Percentiles rank a stretch among this genome's conserved stretches.
phyloP scores from a whole-genome alignment of 192 early-diverging fungal species.

The Linnemannia hyalina region DNA sequence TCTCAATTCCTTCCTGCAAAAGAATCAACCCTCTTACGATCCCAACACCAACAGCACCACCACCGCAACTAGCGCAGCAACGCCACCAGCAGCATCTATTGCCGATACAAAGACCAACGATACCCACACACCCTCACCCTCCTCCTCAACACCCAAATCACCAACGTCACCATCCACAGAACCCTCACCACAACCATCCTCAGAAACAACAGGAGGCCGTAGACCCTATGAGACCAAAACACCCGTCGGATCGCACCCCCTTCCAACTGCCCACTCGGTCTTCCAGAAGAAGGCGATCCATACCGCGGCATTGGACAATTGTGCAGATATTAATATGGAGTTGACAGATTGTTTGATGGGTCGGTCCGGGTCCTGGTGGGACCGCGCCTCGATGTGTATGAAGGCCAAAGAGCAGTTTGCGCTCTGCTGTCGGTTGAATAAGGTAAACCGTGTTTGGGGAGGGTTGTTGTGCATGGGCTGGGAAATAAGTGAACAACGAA shows the following conservation, averaged over 20 bases:
- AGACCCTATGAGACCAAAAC: conserved; percentile 2
- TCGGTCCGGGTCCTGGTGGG: conserved; percentile 45
- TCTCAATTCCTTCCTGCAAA: conserved; percentile 48
- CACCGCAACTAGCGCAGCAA: not conserved
- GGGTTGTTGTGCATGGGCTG: not conserved
- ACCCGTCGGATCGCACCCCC: conserved; percentile 14
- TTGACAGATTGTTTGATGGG: conserved; percentile 45
- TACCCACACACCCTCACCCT: not conserved
- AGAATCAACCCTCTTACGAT: conserved; percentile 48
- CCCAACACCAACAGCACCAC: conserved; percentile 13
- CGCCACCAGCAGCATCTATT: not conserved
- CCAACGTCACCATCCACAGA: conserved; percentile 8
- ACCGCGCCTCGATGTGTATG: conserved; percentile 48
- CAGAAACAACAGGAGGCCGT: not conserved
- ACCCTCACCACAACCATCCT: not conserved
- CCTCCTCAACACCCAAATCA: not conserved
- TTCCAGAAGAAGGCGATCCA: conserved; percentile 45
- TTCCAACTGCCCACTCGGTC: conserved; percentile 13
- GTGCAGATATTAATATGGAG: conserved; percentile 50
- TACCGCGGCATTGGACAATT: conserved; percentile 37
- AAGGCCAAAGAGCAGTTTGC: conserved; percentile 37
- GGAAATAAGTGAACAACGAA: not conserved
- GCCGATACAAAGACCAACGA: not conserved
- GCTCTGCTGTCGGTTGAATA: conserved; percentile 41
- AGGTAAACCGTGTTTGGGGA: not conserved